Percentiles rank a stretch among this genome's conserved stretches.
phyloP scores from a whole-genome alignment of 306 rosid species.

The Boehmeria nivea region DNA sequence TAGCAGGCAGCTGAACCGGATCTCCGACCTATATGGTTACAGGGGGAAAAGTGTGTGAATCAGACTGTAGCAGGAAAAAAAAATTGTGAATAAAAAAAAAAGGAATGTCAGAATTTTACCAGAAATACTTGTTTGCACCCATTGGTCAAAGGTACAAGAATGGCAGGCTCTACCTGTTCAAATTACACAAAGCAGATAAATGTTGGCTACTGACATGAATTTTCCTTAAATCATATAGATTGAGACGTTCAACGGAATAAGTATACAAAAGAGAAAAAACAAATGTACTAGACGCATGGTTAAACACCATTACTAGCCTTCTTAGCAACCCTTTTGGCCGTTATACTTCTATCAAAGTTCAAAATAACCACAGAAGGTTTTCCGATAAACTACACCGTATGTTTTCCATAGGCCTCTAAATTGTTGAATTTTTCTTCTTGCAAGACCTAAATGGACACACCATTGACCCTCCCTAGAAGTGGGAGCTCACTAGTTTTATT shows the following conservation, averaged over 20 bases:
- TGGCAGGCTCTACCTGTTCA: slow-evolving; percentile 87
- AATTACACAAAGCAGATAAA: slow-evolving; percentile 1
- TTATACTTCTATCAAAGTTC: too few species aligned
- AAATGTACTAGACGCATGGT: background rate
- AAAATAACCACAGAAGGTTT: background rate
- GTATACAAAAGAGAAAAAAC: too few species aligned
- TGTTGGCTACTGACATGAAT: background rate
- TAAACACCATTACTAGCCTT: background rate
- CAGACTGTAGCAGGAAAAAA: background rate
- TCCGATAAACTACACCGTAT: background rate
- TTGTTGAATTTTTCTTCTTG: too few species aligned
- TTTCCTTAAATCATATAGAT: background rate
- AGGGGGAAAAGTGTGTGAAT: background rate
- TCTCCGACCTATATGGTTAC: slow-evolving; percentile 63
- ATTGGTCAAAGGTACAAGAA: slow-evolving; percentile 86
- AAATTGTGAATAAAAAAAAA: background rate
- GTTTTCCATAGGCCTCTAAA: too few species aligned
- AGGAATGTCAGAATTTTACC: slow-evolving; percentile 38
- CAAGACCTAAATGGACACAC: background rate
- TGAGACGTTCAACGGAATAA: background rate
- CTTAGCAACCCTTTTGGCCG: background rate
- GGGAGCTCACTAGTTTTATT: too few species aligned
- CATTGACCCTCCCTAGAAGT: too few species aligned
- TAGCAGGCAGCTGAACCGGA: slow-evolving; percentile 98
- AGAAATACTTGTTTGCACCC: slow-evolving; percentile 92